Base-by-base conservation (phyloP, 2,329 filamentous ascomycete species). In the Alternaria sp. region DNA sequence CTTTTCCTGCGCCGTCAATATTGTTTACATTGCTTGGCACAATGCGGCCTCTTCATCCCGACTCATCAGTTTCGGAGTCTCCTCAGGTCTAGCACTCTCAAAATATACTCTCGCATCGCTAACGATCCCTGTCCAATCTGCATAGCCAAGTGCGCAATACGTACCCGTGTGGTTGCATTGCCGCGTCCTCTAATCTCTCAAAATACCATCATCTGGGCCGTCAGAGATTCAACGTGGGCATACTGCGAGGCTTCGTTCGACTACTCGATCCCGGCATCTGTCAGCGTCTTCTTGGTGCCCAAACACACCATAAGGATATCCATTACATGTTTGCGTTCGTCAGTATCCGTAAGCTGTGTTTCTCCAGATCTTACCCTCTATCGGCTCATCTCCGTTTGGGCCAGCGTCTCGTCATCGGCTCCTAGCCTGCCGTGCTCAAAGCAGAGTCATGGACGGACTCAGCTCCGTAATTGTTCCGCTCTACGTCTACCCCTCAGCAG, bases 401-500 rank as follows among this genome's bases (percentile, higher is more conserved):
- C 32, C 23, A 40, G 46, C 43, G 49, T 30, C 54, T 55, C 43
- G 17, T 44, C 45, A 58, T 59, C 59, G 47, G 65, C 47, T 45
- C 44, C n/a, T 26, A 45, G 47, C 36, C 57, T 55, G 59, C 62
- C 57, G 60, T 57, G 50, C 45, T 57, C 59, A 49, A 59, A 54
- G 55, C 54, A 59, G 59, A 43, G 61, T 57, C 47, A 72, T 73
- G 67, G 58, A 62, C 23, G 21, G 57, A 26, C 25, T 19, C 49
- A 57, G 60, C 44, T 81, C 79, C 51, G 79, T 85, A 13, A 76
- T 85, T 61, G 78, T 86, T 47, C 83, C 83, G 64, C 81, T 85
- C 56, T 85, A 85, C 71, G 76, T 85, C 45, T 85, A 85, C 72
- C 83, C 83, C 59, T 76, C 77, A 43, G 75, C 79, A n/a, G 82